A percentile compares a stretch with the other conserved stretches of the same genome.
Conservation (phyloP, 805 yeast genomes). For the Komagataella kurtzmanii region DNA sequence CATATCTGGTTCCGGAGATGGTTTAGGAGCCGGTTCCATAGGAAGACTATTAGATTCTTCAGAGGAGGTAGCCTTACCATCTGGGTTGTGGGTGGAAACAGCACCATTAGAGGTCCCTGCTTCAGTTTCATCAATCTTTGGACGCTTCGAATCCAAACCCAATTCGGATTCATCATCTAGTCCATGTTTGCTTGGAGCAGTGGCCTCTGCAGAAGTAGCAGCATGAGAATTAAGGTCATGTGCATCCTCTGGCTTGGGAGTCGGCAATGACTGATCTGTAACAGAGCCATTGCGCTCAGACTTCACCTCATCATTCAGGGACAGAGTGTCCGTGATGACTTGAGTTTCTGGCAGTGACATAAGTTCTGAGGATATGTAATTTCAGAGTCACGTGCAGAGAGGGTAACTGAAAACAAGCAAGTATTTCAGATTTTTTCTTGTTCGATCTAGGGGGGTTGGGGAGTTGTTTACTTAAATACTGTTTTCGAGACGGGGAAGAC, state of each 20-base stretch:
- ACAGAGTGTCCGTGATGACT: neutral
- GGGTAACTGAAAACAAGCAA: neutral
- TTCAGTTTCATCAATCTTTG: conserved; percentile 2
- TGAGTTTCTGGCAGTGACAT: neutral
- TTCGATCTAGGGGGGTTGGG: neutral
- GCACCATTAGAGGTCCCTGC: conserved; percentile 2
- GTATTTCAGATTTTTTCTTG: neutral
- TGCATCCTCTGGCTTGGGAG: conserved; percentile 2
- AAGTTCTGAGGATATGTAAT: neutral
- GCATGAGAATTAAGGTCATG: neutral
- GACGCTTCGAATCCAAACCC: neutral
- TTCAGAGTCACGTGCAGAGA: neutral
- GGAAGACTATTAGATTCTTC: conserved; percentile 12
- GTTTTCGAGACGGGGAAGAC: neutral
- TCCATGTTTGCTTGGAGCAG: neutral
- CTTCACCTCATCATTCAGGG: neutral
- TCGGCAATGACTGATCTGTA: conserved; percentile 3
- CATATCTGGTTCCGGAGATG: conserved; percentile 64
- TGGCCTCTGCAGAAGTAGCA: neutral
- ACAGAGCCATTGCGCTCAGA: neutral
- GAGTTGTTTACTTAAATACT: neutral
- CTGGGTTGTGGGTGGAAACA: neutral
- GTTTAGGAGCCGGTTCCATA: conserved; percentile 58
- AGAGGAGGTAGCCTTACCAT: neutral
- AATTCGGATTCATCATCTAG: neutral